Evolutionary conservation across 2,329 filamentous ascomycete genomes (phyloP).

Genomic region (Cercospora zeina): DNA sequence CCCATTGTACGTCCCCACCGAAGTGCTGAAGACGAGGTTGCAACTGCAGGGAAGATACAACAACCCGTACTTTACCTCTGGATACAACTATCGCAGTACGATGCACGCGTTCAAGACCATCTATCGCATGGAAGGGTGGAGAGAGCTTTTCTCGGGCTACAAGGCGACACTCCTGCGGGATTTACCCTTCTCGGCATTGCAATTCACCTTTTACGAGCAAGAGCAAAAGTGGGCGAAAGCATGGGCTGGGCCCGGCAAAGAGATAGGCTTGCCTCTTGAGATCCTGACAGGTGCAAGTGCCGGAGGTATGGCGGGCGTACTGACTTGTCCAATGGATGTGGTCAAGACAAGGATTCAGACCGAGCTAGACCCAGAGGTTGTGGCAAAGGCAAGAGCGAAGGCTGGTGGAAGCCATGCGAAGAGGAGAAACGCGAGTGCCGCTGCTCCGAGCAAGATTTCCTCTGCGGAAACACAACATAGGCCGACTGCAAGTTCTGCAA

Average conservation of each 20-base stretch:
- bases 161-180: constrained; percentile 94
- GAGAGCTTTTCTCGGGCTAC: constrained; percentile 93
- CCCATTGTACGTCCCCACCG: constrained; percentile 91
- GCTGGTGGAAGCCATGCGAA: constrained; percentile 13
- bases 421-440: constrained; percentile 7
- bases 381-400: constrained; percentile 35
- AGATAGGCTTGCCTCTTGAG: constrained; percentile 83
- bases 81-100: constrained; percentile 92
- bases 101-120: constrained; percentile 84
- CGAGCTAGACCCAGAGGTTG: constrained; percentile 65
- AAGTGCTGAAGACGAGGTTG: constrained; percentile 94
- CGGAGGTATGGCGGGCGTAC: constrained; percentile 86
- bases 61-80: constrained; percentile 88
- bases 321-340: constrained; percentile 94
- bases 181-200: constrained; percentile 89
- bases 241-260: constrained; percentile 70
- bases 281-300: constrained; percentile 86
- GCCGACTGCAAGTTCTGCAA: constrained; percentile 16
- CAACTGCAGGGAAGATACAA: constrained; percentile 94
- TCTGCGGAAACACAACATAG: constrained; percentile 23
- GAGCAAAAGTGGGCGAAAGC: constrained; percentile 77
- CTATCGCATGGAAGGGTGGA: constrained; percentile 74
- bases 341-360: constrained; percentile 97
- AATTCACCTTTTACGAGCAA: constrained; percentile 98
- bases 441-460: constrained; percentile 15